Evolutionary conservation across 768 basidiomycete species (phyloP).

Genomic region (Plicaturopsis crispa): DNA sequence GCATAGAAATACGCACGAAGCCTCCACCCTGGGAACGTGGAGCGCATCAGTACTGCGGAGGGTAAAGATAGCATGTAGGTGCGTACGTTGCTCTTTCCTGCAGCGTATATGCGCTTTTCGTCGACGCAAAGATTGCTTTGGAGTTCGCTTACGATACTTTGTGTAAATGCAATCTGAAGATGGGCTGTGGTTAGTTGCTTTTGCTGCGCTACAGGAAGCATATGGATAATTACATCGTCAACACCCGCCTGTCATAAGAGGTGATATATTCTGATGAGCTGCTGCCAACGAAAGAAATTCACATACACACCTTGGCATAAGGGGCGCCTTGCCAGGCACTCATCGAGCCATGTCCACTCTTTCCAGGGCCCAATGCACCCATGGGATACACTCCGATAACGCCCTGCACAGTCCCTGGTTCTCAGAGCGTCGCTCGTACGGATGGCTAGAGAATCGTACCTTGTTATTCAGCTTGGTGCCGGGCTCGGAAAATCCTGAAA

Average conservation of each 20-base stretch:
- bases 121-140: slow-evolving; percentile 11
- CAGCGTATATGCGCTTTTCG: slow-evolving; percentile 11
- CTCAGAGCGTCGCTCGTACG: too few species aligned
- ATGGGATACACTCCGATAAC: slow-evolving; percentile 12
- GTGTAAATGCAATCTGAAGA: slow-evolving; percentile 11
- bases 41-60: not conserved
- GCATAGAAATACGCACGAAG: too few species aligned
- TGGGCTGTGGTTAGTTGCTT: not conserved
- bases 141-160: slow-evolving; percentile 4
- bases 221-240: not conserved
- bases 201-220: too few species aligned
- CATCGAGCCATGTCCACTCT: slow-evolving; percentile 4
- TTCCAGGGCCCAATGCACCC: slow-evolving; percentile 10
- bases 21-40: slow-evolving; percentile 5
- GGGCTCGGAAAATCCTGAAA: slow-evolving; percentile 8
- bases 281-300: not conserved
- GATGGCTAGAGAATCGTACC: too few species aligned
- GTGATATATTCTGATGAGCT: not conserved
- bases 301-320: slow-evolving; percentile 7
- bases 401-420: too few species aligned
- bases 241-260: not conserved
- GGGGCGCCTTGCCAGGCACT: slow-evolving; percentile 13
- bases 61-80: not conserved
- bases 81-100: slow-evolving; percentile 11
- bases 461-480: slow-evolving; percentile 5